A percentile compares a stretch with the other conserved stretches of the same genome.
Conservation (phyloP, 345 rosid species). For the Boechera divaricarpa region DNA sequence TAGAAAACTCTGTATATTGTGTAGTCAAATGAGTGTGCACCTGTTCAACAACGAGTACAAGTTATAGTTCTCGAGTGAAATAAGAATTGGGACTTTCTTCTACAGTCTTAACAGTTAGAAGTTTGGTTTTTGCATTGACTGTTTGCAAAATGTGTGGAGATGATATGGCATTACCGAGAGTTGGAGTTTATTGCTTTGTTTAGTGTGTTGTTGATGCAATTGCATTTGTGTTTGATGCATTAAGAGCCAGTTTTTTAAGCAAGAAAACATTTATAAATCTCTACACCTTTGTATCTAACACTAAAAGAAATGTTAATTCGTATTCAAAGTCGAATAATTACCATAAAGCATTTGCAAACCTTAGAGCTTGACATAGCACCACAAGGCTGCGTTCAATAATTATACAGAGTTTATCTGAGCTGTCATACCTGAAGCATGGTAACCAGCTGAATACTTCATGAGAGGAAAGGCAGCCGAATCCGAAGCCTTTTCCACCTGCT, state of each 20-base stretch:
- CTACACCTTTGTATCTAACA: neutral
- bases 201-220: neutral
- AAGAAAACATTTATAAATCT: neutral
- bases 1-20: neutral
- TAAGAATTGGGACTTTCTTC: neutral
- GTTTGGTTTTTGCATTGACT: neutral
- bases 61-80: neutral
- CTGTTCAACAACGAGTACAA: neutral
- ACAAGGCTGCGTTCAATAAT: neutral
- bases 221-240: neutral
- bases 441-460: slow-evolving; percentile 3
- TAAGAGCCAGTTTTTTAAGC: neutral
- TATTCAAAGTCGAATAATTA: neutral
- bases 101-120: neutral
- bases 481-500: slow-evolving; percentile 85
- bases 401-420: slow-evolving; percentile 13
- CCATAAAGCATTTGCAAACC: neutral
- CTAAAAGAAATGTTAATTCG: neutral
- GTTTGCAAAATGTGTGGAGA: neutral
- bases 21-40: neutral
- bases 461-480: slow-evolving; percentile 52
- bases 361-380: neutral
- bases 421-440: neutral
- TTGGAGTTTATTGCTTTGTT: neutral
- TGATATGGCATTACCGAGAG: neutral